These are phyloP conservation scores for Mycena latifolia DNA, from an alignment of 768 basidiomycete species.

Conservation along the genomic window DNA sequence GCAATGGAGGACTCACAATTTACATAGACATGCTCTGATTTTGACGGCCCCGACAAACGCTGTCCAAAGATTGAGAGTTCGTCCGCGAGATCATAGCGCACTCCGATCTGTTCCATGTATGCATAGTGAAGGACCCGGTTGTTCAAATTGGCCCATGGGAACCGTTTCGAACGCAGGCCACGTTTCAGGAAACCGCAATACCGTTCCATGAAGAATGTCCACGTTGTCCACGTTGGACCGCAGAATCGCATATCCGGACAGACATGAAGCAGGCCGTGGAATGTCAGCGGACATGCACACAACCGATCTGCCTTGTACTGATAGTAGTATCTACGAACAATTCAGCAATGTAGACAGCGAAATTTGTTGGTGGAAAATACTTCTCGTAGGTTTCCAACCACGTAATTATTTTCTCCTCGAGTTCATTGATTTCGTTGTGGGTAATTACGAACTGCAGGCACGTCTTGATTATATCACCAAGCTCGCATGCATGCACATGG, in stretches of 20 bases:
- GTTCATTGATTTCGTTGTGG: slow-evolving; percentile 37
- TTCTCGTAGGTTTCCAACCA: slow-evolving; percentile 56
- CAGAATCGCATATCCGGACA: slow-evolving; percentile 42
- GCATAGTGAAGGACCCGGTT: slow-evolving; percentile 41
- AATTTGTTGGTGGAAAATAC: too few relatives aligned
- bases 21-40: slow-evolving; percentile 15
- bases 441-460: slow-evolving; percentile 50
- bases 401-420: slow-evolving; percentile 42
- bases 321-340: slow-evolving; percentile 42
- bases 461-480: slow-evolving; percentile 49
- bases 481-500: slow-evolving; percentile 50
- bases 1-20: slow-evolving; percentile 13
- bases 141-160: slow-evolving; percentile 46
- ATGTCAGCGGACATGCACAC: slow-evolving; percentile 44
- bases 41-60: not conserved
- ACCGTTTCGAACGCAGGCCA: slow-evolving; percentile 36
- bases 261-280: slow-evolving; percentile 52
- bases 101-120: slow-evolving; percentile 41
- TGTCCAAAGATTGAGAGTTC: slow-evolving; percentile 13
- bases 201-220: slow-evolving; percentile 53
- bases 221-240: slow-evolving; percentile 49
- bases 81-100: slow-evolving; percentile 41
- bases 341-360: not conserved
- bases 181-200: slow-evolving; percentile 46
- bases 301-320: slow-evolving; percentile 43